Evolutionary conservation across 2,329 filamentous ascomycete species (phyloP), one percentile per base, ranked within the genome.

Genomic region (Cercospora sojina): DNA sequence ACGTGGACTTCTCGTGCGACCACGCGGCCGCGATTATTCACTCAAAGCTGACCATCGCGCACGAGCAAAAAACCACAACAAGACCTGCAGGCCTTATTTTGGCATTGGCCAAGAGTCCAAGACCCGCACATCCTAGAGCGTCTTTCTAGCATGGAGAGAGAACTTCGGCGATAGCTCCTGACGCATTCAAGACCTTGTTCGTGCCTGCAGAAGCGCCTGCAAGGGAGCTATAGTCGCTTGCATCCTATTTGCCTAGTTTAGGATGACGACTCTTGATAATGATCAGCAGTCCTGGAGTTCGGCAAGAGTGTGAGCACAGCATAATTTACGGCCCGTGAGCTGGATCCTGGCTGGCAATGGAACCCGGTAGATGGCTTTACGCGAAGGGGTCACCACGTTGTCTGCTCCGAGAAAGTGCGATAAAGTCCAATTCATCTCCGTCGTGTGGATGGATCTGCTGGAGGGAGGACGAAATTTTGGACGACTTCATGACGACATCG

Each of bases 11-110:
- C 0, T 47, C 43, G 1, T 23, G 18, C n/a, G 18, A 23, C 43
- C 43, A 23, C 43, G 43, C 43, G 43, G 43, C 43, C 20, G 10
- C 6, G n/a, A 9, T 47, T 47, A 23, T 47, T 23, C 43, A 47
- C 43, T 47, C 20, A 23, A 47, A 47, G 51, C 51, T 27, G 23
- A n/a, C 25, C 16, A 55, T 6, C 6, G 27, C 13, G 51, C 51
- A 55, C 27, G 51, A 27, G 51, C 51, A 20, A 13, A 25, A 10
- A 51, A 27, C 13, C 51, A 55, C 51, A 29, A 18, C 29, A 18
- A 20, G 43, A 55, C 29, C 51, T 55, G 51, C 51, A 55, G 29
- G 51, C 51, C 51, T 55, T 25, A 55, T 55, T 55, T 31, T 31
- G 8, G 51, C 23, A 23, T 31, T 55, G 51, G 51, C 27, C 12